Conservation (phyloP, 768 basidiomycete species). For the Sporobolomyces roseus region DNA sequence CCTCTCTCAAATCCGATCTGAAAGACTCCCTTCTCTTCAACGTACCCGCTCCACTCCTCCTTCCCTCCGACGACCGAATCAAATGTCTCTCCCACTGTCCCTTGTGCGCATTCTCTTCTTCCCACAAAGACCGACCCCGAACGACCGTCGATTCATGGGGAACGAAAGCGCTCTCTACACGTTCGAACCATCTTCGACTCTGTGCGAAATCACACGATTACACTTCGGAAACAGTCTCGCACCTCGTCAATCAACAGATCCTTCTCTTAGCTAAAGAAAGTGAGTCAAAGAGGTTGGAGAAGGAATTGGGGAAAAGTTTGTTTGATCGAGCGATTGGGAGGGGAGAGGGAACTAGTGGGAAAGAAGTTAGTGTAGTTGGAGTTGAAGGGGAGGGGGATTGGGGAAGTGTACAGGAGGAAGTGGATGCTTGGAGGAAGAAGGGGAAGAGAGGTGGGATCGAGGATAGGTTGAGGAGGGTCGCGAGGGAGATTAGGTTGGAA, state of each 20-base stretch:
- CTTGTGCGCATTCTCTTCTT: slow-evolving; percentile 8
- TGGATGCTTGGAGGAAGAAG: slow-evolving; percentile 24
- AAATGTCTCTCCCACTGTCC: slow-evolving; percentile 19
- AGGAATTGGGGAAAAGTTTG: not conserved
- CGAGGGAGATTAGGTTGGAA: slow-evolving; percentile 30
- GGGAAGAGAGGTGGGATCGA: slow-evolving; percentile 2
- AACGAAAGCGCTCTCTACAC: not conserved
- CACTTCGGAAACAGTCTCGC: not conserved
- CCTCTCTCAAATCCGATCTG: not conserved
- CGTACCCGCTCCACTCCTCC: slow-evolving; percentile 6
- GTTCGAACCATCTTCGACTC: slow-evolving; percentile 22
- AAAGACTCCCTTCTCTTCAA: not conserved
- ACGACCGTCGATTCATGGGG: slow-evolving; percentile 3
- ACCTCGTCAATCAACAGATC: slow-evolving; percentile 17
- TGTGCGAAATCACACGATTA: slow-evolving; percentile 22
- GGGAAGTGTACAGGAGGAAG: slow-evolving; percentile 10
- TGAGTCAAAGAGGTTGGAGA: slow-evolving; percentile 2
- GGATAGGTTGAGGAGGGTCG: slow-evolving; percentile 6
- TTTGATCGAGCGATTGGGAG: slow-evolving; percentile 29
- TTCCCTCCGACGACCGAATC: slow-evolving; percentile 25
- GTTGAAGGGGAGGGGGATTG: slow-evolving; percentile 7
- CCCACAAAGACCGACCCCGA: not conserved
- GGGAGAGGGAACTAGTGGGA: slow-evolving; percentile 19
- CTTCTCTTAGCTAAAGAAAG: not conserved
- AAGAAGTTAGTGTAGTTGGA: slow-evolving; percentile 29